Conservation (phyloP, 352 stramenopile genomes). For the Phytophthora fragariaefolia region DNA sequence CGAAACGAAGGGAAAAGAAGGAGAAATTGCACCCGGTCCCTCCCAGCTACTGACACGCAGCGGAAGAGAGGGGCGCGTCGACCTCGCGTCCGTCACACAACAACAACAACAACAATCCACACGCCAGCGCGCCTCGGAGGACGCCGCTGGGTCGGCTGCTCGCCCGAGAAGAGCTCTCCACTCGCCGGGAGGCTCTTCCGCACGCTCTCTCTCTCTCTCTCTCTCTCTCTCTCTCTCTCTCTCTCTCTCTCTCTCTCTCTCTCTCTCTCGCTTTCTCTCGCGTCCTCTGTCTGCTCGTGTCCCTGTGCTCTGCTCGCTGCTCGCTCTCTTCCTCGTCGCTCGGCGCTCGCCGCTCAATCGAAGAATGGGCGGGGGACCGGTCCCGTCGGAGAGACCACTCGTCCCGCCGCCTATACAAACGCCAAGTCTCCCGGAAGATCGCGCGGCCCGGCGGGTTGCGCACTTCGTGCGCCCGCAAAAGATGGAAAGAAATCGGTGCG, state of each 20-base stretch:
- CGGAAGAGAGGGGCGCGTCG: conserved; percentile 2
- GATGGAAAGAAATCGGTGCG: conserved; percentile 1
- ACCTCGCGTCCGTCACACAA: neutral
- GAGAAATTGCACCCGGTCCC: conserved; percentile 14
- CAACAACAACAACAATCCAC: conserved; percentile 14
- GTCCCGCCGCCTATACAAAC: conserved; percentile 3
- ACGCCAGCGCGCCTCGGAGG: no score
- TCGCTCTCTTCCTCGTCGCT: conserved; percentile 21
- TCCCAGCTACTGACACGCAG: conserved; percentile 2
- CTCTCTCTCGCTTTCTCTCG: neutral
- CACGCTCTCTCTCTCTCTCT: neutral
- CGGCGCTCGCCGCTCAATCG: conserved; percentile 24
- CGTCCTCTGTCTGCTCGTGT: conserved; percentile 1
- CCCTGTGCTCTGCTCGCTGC: conserved; percentile 9
- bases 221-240: conserved; percentile 1
- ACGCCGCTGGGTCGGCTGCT: neutral
- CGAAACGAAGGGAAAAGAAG: conserved; percentile 12
- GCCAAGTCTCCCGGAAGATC: conserved; percentile 23
- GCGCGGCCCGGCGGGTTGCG: neutral
- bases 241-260: conserved; percentile 5
- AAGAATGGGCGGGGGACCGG: conserved; percentile 18
- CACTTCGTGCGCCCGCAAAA: neutral
- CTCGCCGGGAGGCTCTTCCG: conserved; percentile 15
- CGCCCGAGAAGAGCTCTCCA: conserved; percentile 19
- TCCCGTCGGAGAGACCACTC: neutral